Base-by-base conservation (phyloP, 495 filamentous ascomycete genomes). In the Hypoxylon crocopeplum region DNA sequence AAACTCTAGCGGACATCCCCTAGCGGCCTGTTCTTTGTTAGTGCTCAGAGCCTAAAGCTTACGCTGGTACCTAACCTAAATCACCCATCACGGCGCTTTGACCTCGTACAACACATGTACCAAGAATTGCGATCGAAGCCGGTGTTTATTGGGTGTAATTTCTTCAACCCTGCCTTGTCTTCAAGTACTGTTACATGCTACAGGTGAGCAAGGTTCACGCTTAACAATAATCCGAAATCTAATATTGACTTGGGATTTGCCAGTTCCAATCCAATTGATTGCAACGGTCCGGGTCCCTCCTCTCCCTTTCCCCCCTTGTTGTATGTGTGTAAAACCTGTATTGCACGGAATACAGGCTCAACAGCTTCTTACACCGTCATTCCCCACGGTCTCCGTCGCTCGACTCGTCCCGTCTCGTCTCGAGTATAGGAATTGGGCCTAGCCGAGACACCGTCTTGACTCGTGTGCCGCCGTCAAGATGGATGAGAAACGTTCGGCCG, bases 401-500 rank as follows among this genome's bases (percentile, higher is more conserved):
- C n/a, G n/a, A n/a, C n/a, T n/a, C n/a, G n/a, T n/a, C n/a, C n/a
- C n/a, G n/a, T n/a, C n/a, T n/a, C n/a, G n/a, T n/a, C n/a, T n/a
- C n/a, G n/a, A n/a, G n/a, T n/a, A n/a, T n/a, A n/a, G n/a, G n/a
- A n/a, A n/a, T n/a, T n/a, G n/a, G 41, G 19, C 24, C 15, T 39
- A 37, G 37, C 53, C 25, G 30, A 58, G 51, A 50, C 19, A 40
- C 5, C 29, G 39, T 58, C 44, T 49, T 54, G 37, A 58, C 38
- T 40, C 48, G 37, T n/a, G n/a, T n/a, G n/a, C 36, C 8, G 19
- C 24, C 11, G 29, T 60, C 61, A 69, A 62, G 30, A 77, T 76
- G 74, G 75, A 77, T 44, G 62, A 71, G 49, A 69, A 65, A 55
- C 59, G 60, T 29, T 22, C 53, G 12, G 15, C 53, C 16, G 59